Percentiles rank a stretch among this genome's conserved stretches.
Evolutionary conservation across 2,329 filamentous ascomycete species (phyloP).

Genomic region (Cladosporium sp.): DNA sequence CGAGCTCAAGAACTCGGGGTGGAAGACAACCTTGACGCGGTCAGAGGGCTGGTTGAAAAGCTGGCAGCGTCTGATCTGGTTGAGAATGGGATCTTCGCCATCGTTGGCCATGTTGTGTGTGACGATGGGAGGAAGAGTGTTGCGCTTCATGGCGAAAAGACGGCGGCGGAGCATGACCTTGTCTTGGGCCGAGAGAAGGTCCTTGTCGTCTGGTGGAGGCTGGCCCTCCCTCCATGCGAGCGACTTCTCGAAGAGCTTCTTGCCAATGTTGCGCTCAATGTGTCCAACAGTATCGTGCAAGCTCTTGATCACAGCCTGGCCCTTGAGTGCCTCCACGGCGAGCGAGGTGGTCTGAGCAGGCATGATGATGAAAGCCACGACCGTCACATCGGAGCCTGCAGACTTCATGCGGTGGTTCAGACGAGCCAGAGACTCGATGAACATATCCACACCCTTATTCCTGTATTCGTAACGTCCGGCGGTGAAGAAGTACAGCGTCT

Average conservation of each 20-base stretch:
- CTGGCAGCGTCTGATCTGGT: slow-evolving; percentile 92
- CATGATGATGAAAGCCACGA: slow-evolving; percentile 99
- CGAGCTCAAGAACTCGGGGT: slow-evolving; percentile 95
- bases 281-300: slow-evolving; percentile 88
- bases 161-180: slow-evolving; percentile 87
- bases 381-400: slow-evolving; percentile 82
- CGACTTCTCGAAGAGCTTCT: slow-evolving; percentile 90
- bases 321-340: slow-evolving; percentile 92
- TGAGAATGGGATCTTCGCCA: slow-evolving; percentile 86
- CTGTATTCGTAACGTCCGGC: slow-evolving; percentile 95
- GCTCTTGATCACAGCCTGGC: slow-evolving; percentile 96
- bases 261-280: slow-evolving; percentile 89
- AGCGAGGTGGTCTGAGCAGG: slow-evolving; percentile 93
- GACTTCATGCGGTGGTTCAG: slow-evolving; percentile 90
- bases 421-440: slow-evolving; percentile 92
- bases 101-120: slow-evolving; percentile 99
- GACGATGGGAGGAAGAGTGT: slow-evolving; percentile 87
- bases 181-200: slow-evolving; percentile 87
- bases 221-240: slow-evolving; percentile 95
- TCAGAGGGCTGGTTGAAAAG: slow-evolving; percentile 95
- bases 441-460: slow-evolving; percentile 99
- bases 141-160: slow-evolving; percentile 94
- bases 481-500: slow-evolving; percentile 97
- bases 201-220: slow-evolving; percentile 92
- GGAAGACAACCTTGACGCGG: slow-evolving; percentile 96